These are phyloP conservation scores for Alternaria angustiovoidea DNA, from an alignment of 2,329 filamentous ascomycete genomes.

Conservation along the genomic window DNA sequence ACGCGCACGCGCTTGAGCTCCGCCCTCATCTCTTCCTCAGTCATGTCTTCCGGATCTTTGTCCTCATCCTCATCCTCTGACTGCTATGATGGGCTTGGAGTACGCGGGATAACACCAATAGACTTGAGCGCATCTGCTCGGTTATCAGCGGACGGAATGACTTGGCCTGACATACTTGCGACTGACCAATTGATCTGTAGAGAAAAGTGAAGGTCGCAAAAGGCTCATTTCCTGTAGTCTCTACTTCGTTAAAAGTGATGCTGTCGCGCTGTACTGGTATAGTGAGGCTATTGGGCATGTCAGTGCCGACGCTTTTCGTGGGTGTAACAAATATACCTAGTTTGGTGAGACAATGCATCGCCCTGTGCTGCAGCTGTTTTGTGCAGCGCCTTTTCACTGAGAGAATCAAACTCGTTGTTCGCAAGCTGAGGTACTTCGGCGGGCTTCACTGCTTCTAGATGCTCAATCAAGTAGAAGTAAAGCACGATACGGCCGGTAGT, in stretches of 20 bases:
- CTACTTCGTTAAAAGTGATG: not conserved
- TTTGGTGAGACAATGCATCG: not conserved
- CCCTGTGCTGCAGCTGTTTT: not conserved
- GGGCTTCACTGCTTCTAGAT: not conserved
- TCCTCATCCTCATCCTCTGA: not conserved
- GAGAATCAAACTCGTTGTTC: not conserved
- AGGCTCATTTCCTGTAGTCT: not conserved
- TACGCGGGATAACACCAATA: not conserved
- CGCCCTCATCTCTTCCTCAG: not conserved
- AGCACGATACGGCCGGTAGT: not conserved
- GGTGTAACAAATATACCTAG: not conserved
- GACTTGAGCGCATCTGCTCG: not conserved
- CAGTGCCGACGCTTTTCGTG: not conserved
- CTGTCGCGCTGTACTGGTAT: not conserved
- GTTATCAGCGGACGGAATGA: not conserved
- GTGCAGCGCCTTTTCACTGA: not conserved
- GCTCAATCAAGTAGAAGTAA: constrained; percentile 10
- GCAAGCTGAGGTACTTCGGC: not conserved
- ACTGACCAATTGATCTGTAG: not conserved
- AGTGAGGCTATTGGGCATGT: not conserved
- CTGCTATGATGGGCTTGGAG: not conserved
- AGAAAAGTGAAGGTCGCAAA: not conserved
- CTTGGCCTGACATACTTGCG: not conserved
- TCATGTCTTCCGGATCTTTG: not conserved
- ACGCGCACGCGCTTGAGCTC: not conserved